Evolutionary conservation across 345 rosid genomes (phyloP), one percentile per base, ranked within the genome.

Genomic region (Eucalyptus camaldulensis): DNA sequence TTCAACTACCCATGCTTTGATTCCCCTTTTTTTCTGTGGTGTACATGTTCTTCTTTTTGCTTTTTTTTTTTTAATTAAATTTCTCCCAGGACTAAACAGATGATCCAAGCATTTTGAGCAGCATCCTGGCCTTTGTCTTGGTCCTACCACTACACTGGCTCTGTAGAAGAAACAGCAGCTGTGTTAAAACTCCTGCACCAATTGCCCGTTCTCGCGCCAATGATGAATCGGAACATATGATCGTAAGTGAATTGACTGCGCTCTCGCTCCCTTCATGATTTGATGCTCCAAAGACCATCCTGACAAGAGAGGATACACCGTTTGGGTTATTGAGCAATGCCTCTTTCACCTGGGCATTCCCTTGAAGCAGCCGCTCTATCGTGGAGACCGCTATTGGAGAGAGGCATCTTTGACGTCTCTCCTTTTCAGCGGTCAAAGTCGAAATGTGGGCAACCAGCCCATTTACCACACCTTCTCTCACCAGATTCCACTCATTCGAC

Each of bases 201-300:
- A 90, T 86, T 19, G 88, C 91, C 86, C 88, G 80, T 24, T 86
- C 80, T 43, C 91, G 85, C 8, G 94, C 95, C 88, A 92, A 69
- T 27, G 90, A 29, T 6, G 95, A 94, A 44, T 91, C 93, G 8
- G 14, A 13, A n/a, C 97, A 95, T 60, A 95, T 56, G 9, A 90
- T 85, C 86, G 88, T 92, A 5, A 95, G 91, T 4, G 94, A 90
- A 49, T 89, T 91, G 3, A 95, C 89, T 1, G 96, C 96, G 62
- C 94, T 93, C 67, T 94, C 95, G 80, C 95, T 94, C 10, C 95
- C 94, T 92, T 94, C 93, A 27, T 94, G 96, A 49, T 93, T 94
- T 4, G 95, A 94, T 19, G 95, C 96, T 90, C 93, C 92, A 88
- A 95, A 95, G 7, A 94, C 95, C 96, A 93, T 94, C 93, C 91